Evolutionary conservation across 169 alveolate genomes (phyloP), one percentile per base, ranked within the genome.

Genomic region (Babesia bigemina): DNA sequence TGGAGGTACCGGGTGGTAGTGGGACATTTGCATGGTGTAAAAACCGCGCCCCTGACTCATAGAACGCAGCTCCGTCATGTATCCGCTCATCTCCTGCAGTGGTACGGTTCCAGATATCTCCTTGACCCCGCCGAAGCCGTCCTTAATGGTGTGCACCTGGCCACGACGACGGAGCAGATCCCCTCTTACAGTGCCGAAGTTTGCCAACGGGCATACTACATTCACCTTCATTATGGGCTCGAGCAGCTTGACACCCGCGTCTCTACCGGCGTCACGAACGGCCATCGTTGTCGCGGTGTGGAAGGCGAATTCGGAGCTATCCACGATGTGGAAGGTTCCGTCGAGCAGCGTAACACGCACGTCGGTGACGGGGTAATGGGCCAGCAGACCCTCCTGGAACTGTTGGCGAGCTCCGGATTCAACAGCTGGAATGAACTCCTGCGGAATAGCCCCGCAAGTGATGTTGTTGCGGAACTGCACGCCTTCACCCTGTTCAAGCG

Each of bases 141-240:
- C 63, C 45, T 87, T 74, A 39, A 61, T 86, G 24, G 78, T 84
- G 36, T 84, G 62, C 7, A 84, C 81, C 50, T 79, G 76, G 19
- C 91, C 79, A 17, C 91, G 84, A 0, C 91, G 75, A 16, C 91
- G 87, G 28, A 91, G 66, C 49, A 93, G 85, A 81, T 92, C 95
- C 2, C 90, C 90, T 19, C 93, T 69, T 47, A 94, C 81, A 60
- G 70, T 71, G 60, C 94, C 93, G 70, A 90, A 82, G 73, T 86
- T 86, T 42, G 72, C 91, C 52, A 75, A 88, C 10, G 97, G 97
- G 33, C 94, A 83, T 26, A 77, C 69, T 28, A 92, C 86, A 53
- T 87, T 50, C 0, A 92, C 95, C 73, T 86, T 92, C 98, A 95
- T 93, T 63, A 91, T 88, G 52, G 98, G 98, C 86, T 94, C 98